Evolutionary conservation across 257 asterid genomes (phyloP).

Genomic region (Solanum virginianum): DNA sequence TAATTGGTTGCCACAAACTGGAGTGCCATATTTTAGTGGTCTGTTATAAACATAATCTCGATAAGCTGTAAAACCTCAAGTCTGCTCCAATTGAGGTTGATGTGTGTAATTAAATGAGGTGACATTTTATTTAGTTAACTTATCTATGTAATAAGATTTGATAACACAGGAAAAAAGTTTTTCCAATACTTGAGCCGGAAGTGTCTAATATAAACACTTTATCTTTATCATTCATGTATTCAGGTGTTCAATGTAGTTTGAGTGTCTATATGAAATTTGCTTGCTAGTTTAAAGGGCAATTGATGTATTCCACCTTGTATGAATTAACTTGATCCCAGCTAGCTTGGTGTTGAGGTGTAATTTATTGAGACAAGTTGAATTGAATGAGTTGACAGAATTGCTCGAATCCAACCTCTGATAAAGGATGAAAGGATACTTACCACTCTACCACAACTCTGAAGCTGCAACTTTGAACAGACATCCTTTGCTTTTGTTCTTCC

Average conservation of each 20-base stretch:
- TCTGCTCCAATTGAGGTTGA: neutral
- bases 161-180: neutral
- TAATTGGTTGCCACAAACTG: conserved; percentile 7
- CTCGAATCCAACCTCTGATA: neutral
- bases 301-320: neutral
- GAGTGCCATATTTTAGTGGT: conserved; percentile 1
- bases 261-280: neutral
- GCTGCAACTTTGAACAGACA: neutral
- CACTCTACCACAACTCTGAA: neutral
- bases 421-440: neutral
- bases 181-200: neutral
- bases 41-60: neutral
- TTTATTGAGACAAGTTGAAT: neutral
- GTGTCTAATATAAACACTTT: neutral
- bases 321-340: neutral
- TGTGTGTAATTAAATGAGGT: neutral
- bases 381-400: neutral
- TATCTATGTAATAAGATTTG: neutral
- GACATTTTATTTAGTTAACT: neutral
- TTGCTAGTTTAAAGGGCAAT: neutral
- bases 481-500: neutral
- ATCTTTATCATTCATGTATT: neutral
- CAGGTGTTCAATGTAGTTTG: neutral
- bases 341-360: neutral
- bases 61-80: neutral